Conservation (phyloP, 2,329 filamentous ascomycete species). For the Fusarium secorum region DNA sequence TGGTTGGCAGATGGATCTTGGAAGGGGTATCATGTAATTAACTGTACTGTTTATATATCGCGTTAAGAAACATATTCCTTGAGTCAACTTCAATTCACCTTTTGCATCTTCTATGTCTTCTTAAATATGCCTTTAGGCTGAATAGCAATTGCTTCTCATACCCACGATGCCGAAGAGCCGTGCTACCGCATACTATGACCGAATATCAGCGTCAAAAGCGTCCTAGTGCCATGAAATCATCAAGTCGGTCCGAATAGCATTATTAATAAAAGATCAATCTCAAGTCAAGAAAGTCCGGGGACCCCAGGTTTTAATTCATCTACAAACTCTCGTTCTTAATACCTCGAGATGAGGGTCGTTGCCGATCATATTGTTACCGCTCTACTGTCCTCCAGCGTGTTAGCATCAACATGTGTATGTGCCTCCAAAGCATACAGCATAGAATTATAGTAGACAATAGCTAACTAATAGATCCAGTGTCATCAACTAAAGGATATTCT, state of each 20-base stretch:
- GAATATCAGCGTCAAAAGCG: background rate
- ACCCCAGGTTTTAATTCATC: background rate
- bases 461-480: background rate
- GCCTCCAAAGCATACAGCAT: accelerated
- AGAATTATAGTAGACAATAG: background rate
- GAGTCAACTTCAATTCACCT: accelerated
- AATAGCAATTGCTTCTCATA: background rate
- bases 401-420: background rate
- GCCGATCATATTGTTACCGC: accelerated
- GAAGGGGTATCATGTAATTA: accelerated
- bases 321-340: background rate
- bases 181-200: background rate
- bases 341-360: background rate
- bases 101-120: accelerated
- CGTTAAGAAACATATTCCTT: background rate
- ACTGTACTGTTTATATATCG: background rate
- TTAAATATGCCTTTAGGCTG: background rate
- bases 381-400: background rate
- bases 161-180: background rate
- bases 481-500: background rate
- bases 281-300: background rate
- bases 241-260: background rate
- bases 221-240: background rate
- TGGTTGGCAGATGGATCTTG: background rate
- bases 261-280: background rate